These are phyloP conservation scores for Fusarium kyushuense DNA, from an alignment of 2,329 filamentous ascomycete species.

Conservation along the genomic window DNA sequence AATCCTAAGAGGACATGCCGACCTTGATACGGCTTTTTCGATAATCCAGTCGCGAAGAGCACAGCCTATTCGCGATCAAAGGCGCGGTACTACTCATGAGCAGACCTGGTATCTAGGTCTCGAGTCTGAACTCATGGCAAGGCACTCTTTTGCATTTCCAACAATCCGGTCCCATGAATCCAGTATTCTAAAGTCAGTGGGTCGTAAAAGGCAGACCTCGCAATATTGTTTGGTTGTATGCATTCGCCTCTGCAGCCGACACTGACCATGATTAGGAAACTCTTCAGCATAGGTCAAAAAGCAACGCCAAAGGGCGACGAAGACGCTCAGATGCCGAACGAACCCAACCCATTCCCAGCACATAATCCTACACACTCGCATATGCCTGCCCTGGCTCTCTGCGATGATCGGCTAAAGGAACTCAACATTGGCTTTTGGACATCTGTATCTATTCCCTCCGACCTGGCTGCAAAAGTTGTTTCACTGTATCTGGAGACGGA, in stretches of 20 bases:
- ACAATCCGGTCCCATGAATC: slow-evolving; percentile 16
- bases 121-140: slow-evolving; percentile 34
- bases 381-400: background rate
- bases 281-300: background rate
- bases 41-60: slow-evolving; percentile 13
- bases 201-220: background rate
- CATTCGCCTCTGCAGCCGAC: background rate
- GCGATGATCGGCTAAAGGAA: slow-evolving; percentile 48
- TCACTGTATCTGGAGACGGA: slow-evolving; percentile 56
- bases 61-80: background rate
- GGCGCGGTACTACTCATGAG: background rate
- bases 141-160: slow-evolving; percentile 26
- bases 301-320: background rate
- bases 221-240: background rate
- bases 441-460: slow-evolving; percentile 47
- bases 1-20: slow-evolving; percentile 15
- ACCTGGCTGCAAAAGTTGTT: slow-evolving; percentile 51
- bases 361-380: background rate
- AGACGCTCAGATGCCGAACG: background rate
- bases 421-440: slow-evolving; percentile 54
- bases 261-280: background rate
- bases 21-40: slow-evolving; percentile 13
- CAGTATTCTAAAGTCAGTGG: slow-evolving; percentile 18
- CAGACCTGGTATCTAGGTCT: slow-evolving; percentile 11
- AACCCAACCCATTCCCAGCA: slow-evolving; percentile 14